Conservation (phyloP, 345 rosid species). For the Jatropha curcas region DNA sequence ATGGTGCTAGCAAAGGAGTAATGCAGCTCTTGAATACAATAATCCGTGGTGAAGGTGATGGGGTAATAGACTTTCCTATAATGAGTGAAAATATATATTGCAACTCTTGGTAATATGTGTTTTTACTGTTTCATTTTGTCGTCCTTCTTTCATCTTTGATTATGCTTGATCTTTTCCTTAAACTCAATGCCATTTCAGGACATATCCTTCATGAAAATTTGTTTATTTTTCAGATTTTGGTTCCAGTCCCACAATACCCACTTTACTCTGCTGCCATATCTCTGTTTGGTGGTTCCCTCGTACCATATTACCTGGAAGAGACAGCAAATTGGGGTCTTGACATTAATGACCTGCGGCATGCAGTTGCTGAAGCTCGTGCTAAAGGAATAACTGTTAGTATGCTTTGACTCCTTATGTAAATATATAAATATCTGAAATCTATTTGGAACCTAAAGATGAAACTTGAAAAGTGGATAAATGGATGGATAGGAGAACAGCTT, state of each 20-base stretch:
- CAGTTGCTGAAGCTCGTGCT: conserved; percentile 76
- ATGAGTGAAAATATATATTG: not conserved
- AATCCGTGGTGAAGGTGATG: conserved; percentile 83
- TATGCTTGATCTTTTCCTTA: conserved; percentile 9
- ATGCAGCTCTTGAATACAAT: conserved; percentile 89
- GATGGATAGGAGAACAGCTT: conserved; percentile 11
- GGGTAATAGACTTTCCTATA: conserved; percentile 52
- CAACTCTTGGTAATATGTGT: not conserved
- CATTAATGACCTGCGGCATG: conserved; percentile 63
- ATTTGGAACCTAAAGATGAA: not conserved
- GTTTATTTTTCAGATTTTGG: conserved; percentile 59
- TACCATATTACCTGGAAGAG: conserved; percentile 90
- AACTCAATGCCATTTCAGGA: conserved; percentile 8
- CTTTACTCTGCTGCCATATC: conserved; percentile 95
- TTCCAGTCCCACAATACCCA: conserved; percentile 98
- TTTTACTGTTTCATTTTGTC: not conserved
- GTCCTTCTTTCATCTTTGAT: conserved; percentile 4
- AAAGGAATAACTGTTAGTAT: conserved; percentile 81
- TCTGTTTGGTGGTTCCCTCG: conserved; percentile 88
- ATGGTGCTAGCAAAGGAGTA: conserved; percentile 99
- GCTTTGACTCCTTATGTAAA: conserved; percentile 22
- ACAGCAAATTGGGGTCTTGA: conserved; percentile 99
- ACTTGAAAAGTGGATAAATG: conserved; percentile 14
- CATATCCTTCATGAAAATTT: not conserved
- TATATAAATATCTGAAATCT: conserved; percentile 13